Evolutionary conservation across 805 yeast species (phyloP).

Genomic region (Helenozyma rhizophorensis): DNA sequence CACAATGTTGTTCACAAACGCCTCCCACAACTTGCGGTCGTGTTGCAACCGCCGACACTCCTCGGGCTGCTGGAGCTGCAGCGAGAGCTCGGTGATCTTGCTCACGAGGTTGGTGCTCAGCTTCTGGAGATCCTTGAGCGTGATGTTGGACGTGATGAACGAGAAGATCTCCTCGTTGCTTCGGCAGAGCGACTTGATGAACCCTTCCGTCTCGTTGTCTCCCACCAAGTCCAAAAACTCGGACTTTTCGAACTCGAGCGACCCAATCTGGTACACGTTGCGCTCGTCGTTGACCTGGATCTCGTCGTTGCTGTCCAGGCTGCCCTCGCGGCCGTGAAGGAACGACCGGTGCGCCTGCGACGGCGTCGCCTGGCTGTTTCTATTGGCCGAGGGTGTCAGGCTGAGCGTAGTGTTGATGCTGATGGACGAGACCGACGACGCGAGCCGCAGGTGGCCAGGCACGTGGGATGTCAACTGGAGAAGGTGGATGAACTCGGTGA

Average conservation of each 20-base stretch:
- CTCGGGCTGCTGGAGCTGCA: slow-evolving; percentile 29
- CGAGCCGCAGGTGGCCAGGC: slow-evolving; percentile 3
- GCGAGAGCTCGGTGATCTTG: slow-evolving; percentile 27
- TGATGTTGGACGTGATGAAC: slow-evolving; percentile 39
- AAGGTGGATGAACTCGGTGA: slow-evolving; percentile 53
- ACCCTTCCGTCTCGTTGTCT: slow-evolving; percentile 51
- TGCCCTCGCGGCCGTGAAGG: slow-evolving; percentile 6
- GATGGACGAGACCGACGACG: slow-evolving; percentile 7
- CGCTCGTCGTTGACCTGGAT: slow-evolving; percentile 22
- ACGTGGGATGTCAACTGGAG: slow-evolving; percentile 23
- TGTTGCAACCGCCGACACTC: slow-evolving; percentile 25
- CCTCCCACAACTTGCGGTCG: slow-evolving; percentile 28
- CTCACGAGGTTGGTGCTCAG: slow-evolving; percentile 31
- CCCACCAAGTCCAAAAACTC: slow-evolving; percentile 38
- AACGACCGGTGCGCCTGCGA: slow-evolving; percentile 2
- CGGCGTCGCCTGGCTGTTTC: not conserved
- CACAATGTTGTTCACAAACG: slow-evolving; percentile 29
- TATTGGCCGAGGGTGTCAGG: slow-evolving; percentile 4
- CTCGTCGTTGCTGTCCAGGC: slow-evolving; percentile 16
- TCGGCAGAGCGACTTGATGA: slow-evolving; percentile 41
- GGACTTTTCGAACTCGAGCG: slow-evolving; percentile 47
- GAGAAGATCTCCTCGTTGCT: slow-evolving; percentile 29
- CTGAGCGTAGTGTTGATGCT: slow-evolving; percentile 11
- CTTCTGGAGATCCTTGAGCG: slow-evolving; percentile 40
- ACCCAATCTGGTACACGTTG: slow-evolving; percentile 41